These are phyloP conservation scores for Trichoderma guizhouense DNA, from an alignment of 2,329 filamentous ascomycete genomes.

Conservation along the genomic window DNA sequence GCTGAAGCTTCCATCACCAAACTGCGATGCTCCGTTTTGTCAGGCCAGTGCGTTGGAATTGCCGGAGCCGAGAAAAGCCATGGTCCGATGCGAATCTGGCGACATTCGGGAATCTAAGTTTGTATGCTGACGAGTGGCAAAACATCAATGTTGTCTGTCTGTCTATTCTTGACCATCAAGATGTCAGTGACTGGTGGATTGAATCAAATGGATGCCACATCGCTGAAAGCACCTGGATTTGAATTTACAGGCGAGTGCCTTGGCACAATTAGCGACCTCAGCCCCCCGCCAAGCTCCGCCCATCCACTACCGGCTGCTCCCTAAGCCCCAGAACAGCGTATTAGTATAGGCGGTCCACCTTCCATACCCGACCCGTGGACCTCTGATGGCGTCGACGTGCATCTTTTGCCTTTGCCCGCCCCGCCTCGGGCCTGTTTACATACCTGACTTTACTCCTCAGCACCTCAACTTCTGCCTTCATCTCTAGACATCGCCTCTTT, in stretches of 20 bases:
- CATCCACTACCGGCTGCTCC: background rate
- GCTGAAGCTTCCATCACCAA: background rate
- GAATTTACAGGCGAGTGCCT: conserved; percentile 7
- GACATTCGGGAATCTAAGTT: background rate
- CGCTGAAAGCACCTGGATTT: background rate
- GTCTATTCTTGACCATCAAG: background rate
- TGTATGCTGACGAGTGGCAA: background rate
- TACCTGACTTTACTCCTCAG: background rate
- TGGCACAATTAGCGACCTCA: conserved; percentile 12
- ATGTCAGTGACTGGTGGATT: background rate
- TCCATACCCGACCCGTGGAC: background rate
- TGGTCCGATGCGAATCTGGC: background rate
- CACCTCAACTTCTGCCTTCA: background rate
- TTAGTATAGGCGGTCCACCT: background rate
- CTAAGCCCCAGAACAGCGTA: background rate
- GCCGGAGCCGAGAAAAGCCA: background rate
- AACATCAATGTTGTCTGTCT: background rate
- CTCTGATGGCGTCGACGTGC: background rate
- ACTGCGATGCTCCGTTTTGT: background rate
- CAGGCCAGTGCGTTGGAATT: background rate
- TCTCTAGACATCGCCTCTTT: conserved; percentile 4
- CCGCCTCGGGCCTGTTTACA: conserved; percentile 6
- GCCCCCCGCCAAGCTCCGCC: conserved; percentile 2
- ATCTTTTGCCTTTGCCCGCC: background rate
- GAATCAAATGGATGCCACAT: background rate